phyloP scores from a whole-genome alignment of 495 filamentous ascomycete genomes.

The Tuber borchii region DNA sequence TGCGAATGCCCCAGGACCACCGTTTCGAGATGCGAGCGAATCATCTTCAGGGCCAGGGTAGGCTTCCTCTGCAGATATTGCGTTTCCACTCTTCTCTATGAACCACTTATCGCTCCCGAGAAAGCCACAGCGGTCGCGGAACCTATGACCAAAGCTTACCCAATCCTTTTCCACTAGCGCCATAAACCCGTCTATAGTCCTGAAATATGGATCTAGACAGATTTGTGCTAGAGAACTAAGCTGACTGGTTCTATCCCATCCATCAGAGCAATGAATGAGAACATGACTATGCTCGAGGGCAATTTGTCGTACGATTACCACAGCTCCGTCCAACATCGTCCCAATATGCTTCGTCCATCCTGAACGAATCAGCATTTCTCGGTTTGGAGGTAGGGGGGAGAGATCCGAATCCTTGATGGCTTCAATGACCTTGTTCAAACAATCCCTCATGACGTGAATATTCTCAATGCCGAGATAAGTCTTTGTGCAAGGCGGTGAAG shows the following conservation, averaged over 20 bases:
- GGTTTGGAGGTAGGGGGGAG: slow-evolving; percentile 73
- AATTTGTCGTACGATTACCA: slow-evolving; percentile 78
- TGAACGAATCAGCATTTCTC: slow-evolving; percentile 72
- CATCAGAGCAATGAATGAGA: slow-evolving; percentile 94
- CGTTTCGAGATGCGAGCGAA: slow-evolving; percentile 14
- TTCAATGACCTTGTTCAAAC: slow-evolving; percentile 79
- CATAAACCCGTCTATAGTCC: slow-evolving; percentile 93
- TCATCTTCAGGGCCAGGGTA: slow-evolving; percentile 21
- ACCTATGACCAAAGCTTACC: slow-evolving; percentile 97
- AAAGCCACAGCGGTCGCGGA: slow-evolving; percentile 77
- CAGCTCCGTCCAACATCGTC: slow-evolving; percentile 74
- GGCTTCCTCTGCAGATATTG: slow-evolving; percentile 21
- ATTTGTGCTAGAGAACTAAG: slow-evolving; percentile 89
- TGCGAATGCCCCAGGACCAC: slow-evolving; percentile 9
- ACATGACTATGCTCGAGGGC: slow-evolving; percentile 90
- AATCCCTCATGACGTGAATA: slow-evolving; percentile 96
- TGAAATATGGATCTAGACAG: slow-evolving; percentile 90
- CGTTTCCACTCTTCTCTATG: slow-evolving; percentile 43
- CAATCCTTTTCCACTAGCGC: slow-evolving; percentile 95
- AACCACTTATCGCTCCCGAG: slow-evolving; percentile 95
- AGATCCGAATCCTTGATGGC: slow-evolving; percentile 89
- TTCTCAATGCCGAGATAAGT: slow-evolving; percentile 97
- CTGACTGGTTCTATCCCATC: slow-evolving; percentile 96
- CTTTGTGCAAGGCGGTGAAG: slow-evolving; percentile 53
- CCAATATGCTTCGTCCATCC: slow-evolving; percentile 89